A percentile compares a stretch with the other conserved stretches of the same genome.
Conservation (phyloP, 2,329 filamentous ascomycete genomes). For the Metarhizium robertsii region DNA sequence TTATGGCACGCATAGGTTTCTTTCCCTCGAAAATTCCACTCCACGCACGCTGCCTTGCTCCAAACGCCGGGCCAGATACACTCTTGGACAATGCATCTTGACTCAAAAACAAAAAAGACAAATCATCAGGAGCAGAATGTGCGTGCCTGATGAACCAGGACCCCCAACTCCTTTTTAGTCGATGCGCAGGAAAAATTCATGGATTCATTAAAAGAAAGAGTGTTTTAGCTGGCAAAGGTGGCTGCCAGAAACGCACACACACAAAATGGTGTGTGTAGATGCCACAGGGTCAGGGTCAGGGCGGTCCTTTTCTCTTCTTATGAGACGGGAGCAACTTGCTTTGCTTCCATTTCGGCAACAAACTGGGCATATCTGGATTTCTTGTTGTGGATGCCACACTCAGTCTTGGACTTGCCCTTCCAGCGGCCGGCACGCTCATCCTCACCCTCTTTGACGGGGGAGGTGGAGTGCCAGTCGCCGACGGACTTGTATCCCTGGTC, state of each 20-base stretch:
- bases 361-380: conserved; percentile 87
- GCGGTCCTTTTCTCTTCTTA: conserved; percentile 4
- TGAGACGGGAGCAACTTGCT: conserved; percentile 30
- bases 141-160: not conserved
- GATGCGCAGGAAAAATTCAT: not conserved
- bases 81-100: no score
- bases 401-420: conserved; percentile 93
- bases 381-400: conserved; percentile 99
- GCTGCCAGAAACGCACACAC: no score
- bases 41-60: no score
- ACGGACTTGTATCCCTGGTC: conserved; percentile 96
- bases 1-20: not conserved
- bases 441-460: conserved; percentile 80
- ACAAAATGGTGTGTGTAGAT: not conserved
- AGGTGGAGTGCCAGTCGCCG: conserved; percentile 96
- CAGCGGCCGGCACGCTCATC: conserved; percentile 94
- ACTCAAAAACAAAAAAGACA: not conserved
- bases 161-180: not conserved
- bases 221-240: no score
- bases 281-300: not conserved
- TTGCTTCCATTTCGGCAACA: conserved; percentile 64
- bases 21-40: no score
- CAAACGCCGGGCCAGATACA: no score
- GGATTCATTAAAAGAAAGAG: not conserved
- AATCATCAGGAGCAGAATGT: not conserved